Conservation (phyloP, 2,329 filamentous ascomycete genomes). For the Helicocarpus griseus region DNA sequence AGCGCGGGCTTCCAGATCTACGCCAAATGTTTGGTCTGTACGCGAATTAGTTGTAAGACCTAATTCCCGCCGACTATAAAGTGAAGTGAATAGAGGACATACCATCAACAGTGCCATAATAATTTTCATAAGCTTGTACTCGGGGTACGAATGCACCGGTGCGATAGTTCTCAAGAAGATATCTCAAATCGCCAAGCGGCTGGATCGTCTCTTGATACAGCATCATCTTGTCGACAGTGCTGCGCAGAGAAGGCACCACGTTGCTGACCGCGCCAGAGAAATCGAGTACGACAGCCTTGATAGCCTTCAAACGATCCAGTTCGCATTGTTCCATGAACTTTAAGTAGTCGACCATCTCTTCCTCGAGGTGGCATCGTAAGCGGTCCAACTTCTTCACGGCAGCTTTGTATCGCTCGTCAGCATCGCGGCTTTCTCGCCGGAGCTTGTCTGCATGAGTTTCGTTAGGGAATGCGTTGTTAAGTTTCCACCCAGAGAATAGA, state of each 20-base stretch:
- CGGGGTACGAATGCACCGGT: conserved; percentile 87
- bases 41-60: conserved; percentile 11
- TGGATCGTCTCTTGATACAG: conserved; percentile 99
- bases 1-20: conserved; percentile 91
- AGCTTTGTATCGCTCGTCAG: conserved; percentile 88
- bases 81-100: conserved; percentile 11
- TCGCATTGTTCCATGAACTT: conserved; percentile 97
- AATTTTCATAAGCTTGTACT: conserved; percentile 93
- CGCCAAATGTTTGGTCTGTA: conserved; percentile 85
- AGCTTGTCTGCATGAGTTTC: conserved; percentile 82
- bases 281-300: conserved; percentile 95
- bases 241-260: conserved; percentile 90
- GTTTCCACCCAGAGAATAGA: conserved; percentile 83
- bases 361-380: conserved; percentile 87
- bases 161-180: conserved; percentile 91
- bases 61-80: no score
- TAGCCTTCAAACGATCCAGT: conserved; percentile 87
- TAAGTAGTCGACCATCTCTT: conserved; percentile 84
- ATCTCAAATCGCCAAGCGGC: conserved; percentile 77
- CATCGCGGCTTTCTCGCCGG: conserved; percentile 76
- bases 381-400: conserved; percentile 79
- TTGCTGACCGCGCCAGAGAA: conserved; percentile 97
- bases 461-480: conserved; percentile 84
- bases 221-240: conserved; percentile 97
- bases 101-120: conserved; percentile 92